phyloP scores from a whole-genome alignment of 371 early-diverging fungal genomes.

The Nematocida ausubeli region DNA sequence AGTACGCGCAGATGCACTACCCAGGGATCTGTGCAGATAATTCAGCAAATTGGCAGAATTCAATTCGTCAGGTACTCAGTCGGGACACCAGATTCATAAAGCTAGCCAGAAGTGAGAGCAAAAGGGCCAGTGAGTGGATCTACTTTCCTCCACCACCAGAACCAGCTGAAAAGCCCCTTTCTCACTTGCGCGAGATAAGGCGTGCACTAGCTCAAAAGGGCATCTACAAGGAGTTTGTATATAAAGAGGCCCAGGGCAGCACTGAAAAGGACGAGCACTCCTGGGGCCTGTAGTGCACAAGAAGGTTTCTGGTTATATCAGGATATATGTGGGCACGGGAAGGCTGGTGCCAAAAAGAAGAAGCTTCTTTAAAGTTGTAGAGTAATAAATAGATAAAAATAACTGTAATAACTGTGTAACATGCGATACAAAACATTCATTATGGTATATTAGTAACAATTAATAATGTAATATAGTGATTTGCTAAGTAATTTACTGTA shows the following conservation, averaged over 20 bases:
- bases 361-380: too few species aligned
- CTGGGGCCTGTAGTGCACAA: too few species aligned
- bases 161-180: neutral
- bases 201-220: neutral
- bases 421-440: too few species aligned
- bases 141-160: neutral
- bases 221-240: neutral
- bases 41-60: conserved; percentile 1
- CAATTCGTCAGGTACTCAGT: conserved; percentile 37
- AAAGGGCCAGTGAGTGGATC: conserved; percentile 28
- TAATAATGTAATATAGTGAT: too few species aligned
- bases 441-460: too few species aligned
- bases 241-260: too few species aligned
- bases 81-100: conserved; percentile 19
- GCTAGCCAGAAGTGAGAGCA: neutral
- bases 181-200: neutral
- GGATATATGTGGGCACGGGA: too few species aligned
- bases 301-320: too few species aligned
- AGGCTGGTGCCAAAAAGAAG: too few species aligned
- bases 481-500: neutral
- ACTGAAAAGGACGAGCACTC: too few species aligned
- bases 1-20: neutral
- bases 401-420: too few species aligned
- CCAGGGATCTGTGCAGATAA: neutral
- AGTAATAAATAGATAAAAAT: too few species aligned